Base-by-base conservation (phyloP, 2,329 filamentous ascomycete species). In the Talaromyces sp. region DNA sequence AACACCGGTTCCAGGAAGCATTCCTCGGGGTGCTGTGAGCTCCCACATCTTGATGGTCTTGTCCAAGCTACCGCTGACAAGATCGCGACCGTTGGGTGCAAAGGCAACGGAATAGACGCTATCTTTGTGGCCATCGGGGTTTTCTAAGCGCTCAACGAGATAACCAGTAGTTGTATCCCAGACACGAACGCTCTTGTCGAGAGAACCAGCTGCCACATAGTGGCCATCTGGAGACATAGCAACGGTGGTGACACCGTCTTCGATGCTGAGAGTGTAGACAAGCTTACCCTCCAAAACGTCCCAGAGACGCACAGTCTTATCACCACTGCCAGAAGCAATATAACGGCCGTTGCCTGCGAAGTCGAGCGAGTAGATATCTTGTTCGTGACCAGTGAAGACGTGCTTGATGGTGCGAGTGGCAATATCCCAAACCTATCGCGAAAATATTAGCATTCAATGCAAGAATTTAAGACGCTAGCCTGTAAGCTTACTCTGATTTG, bases 11-110 rank as follows among this genome's bases (percentile, higher is more conserved):
- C 85, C 87, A 56, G 87, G 84, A 66, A 88, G 85, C 72, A 88
- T 86, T 70, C 84, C 83, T 71, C 90, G 86, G 52, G 89, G 87
- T 24, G 90, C 86, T 63, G 86, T 89, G 60, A 99, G 85, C 82
- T 97, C 93, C 93, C 95, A 99, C 90, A 98, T 96, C 83, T 97
- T 97, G 83, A 98, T 98, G 0, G 94, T 98, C 84, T 96, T 96
- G 77, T 99, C 95, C 71, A 98, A 82, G 84, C 91, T 96, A 68
- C 95, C 95, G 72, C 91, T 96, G 74, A 98, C 94, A 47, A 99
- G 88, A 70, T 96, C 92, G 72, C 93, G 91, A 67, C 94, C 94
- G 72, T 91, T 94, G 33, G 95, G 95, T 14, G 93, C 93, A 78
- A 99, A 99, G 0, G 95, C 94, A 24, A 99, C 95, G 13, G 90